phyloP scores from a whole-genome alignment of 2,329 filamentous ascomycete species.

The Colletotrichum sp. region DNA sequence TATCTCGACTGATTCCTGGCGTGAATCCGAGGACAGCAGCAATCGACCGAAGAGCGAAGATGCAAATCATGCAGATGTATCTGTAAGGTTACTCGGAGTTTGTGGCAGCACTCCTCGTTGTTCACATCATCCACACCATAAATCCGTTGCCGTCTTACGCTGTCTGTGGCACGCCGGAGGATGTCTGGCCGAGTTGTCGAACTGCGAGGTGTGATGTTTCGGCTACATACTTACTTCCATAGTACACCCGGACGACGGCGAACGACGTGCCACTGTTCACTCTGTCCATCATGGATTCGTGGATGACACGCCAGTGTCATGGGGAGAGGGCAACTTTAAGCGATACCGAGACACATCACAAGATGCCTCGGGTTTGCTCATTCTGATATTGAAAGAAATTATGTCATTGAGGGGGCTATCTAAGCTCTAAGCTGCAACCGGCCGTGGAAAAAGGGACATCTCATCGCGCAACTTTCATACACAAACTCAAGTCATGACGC shows the following conservation, averaged over 20 bases:
- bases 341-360: neutral
- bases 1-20: neutral
- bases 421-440: neutral
- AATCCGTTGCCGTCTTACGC: neutral
- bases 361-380: neutral
- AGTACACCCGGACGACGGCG: neutral
- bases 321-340: neutral
- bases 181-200: neutral
- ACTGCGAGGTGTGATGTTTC: neutral
- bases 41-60: neutral
- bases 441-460: constrained; percentile 2
- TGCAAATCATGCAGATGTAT: neutral
- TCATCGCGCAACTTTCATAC: neutral
- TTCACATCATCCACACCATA: neutral
- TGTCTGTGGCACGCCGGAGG: neutral
- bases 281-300: neutral
- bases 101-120: neutral
- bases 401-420: neutral
- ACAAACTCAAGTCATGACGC: neutral
- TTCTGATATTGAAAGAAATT: neutral
- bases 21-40: neutral
- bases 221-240: neutral
- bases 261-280: neutral
- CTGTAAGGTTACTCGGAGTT: neutral
- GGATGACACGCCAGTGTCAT: neutral